Conservation (phyloP, 225 moss, liverwort and hornwort genomes). For the Neckera pumila region DNA sequence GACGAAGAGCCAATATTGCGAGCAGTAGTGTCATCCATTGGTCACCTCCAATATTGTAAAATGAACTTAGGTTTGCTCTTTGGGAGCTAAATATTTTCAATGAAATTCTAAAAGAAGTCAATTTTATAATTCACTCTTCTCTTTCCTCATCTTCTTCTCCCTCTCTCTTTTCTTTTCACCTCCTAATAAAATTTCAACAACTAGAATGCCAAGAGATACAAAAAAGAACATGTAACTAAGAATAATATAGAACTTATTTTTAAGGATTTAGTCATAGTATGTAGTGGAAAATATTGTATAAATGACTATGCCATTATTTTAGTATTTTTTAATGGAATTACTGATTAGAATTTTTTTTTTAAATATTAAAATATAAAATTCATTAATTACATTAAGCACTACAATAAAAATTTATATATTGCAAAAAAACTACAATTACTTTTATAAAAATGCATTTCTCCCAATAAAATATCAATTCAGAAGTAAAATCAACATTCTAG, state of each 20-base stretch:
- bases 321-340: not conserved
- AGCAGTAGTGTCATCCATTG: not conserved
- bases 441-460: not conserved
- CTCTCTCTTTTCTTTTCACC: not conserved
- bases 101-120: not conserved
- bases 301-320: not conserved
- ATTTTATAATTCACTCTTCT: not conserved
- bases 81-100: not conserved
- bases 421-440: not conserved
- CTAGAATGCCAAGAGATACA: not conserved
- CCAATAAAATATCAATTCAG: rapidly evolving
- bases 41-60: not conserved
- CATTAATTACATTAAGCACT: not conserved
- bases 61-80: not conserved
- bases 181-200: not conserved
- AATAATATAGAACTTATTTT: not conserved
- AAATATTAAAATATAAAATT: not conserved
- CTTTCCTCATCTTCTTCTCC: not conserved
- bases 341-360: too few species aligned
- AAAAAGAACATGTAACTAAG: not conserved
- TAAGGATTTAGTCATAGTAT: not conserved
- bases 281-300: not conserved
- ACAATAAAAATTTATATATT: not conserved
- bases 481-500: not conserved
- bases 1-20: too few species aligned